A percentile compares a stretch with the other conserved stretches of the same genome.
Conservation (phyloP, 305 asterid species). For the Fraxinus dipetala region DNA sequence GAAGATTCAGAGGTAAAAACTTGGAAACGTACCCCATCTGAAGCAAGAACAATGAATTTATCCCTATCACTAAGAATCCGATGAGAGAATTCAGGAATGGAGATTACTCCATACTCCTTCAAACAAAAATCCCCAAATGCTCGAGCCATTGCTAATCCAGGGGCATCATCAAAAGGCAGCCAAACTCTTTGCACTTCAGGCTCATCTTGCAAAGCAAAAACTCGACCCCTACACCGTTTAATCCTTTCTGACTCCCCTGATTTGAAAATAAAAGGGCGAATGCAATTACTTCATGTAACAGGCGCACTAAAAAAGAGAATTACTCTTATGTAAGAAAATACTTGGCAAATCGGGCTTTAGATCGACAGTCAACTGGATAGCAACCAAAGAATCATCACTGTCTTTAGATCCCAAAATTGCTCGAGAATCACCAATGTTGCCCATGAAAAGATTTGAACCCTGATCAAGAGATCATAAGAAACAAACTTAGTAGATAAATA, state of each 20-base stretch:
- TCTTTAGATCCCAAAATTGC: constrained; percentile 88
- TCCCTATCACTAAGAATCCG: constrained; percentile 68
- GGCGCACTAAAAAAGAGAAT: background rate
- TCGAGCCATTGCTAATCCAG: constrained; percentile 99
- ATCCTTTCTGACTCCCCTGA: constrained; percentile 92
- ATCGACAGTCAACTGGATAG: constrained; percentile 86
- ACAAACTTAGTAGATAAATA: constrained; percentile 7
- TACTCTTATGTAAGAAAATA: constrained; percentile 27
- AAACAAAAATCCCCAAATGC: constrained; percentile 97
- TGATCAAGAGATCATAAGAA: constrained; percentile 9
- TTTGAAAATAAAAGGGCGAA: constrained; percentile 3
- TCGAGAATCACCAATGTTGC: constrained; percentile 87
- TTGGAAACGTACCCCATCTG: constrained; percentile 74
- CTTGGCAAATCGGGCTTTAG: constrained; percentile 93
- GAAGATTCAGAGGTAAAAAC: background rate
- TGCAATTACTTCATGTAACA: background rate
- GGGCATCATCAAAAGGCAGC: constrained; percentile 97
- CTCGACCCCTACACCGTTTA: constrained; percentile 88
- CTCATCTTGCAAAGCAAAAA: constrained; percentile 92
- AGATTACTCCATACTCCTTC: constrained; percentile 94
- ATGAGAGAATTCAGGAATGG: constrained; percentile 87
- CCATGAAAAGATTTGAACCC: constrained; percentile 89
- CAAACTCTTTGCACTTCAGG: constrained; percentile 97
- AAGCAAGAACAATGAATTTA: constrained; percentile 83
- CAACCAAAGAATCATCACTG: constrained; percentile 58